A percentile compares a stretch with the other conserved stretches of the same genome.
Conservation (phyloP, 2,329 filamentous ascomycete species). For the Pseudocercospora eumusae region DNA sequence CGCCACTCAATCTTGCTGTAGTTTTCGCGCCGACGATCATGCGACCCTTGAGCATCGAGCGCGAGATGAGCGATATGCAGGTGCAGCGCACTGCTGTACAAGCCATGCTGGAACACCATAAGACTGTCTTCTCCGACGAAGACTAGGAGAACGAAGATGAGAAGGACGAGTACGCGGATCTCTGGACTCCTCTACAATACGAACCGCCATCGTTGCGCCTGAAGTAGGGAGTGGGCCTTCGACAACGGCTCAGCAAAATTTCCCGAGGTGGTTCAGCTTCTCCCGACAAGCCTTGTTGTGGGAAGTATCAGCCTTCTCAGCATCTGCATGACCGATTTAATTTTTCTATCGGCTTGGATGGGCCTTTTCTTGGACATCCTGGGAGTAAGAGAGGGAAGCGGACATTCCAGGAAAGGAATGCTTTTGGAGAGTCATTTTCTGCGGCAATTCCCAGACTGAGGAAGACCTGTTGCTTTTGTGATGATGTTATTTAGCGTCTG, state of each 20-base stretch:
- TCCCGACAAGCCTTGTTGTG: neutral
- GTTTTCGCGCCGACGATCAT: constrained; percentile 98
- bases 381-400: neutral
- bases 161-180: constrained; percentile 1
- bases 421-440: neutral
- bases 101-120: constrained; percentile 87
- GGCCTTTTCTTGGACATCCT: neutral
- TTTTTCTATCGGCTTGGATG: neutral
- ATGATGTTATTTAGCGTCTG: constrained; percentile 9
- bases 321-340: neutral
- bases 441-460: neutral
- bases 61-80: constrained; percentile 95
- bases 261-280: constrained; percentile 2
- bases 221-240: neutral
- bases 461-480: constrained; percentile 3
- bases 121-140: constrained; percentile 66
- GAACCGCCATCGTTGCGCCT: neutral
- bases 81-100: constrained; percentile 89
- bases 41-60: constrained; percentile 83
- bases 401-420: neutral
- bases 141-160: constrained; percentile 20
- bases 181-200: neutral
- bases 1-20: constrained; percentile 89
- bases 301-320: constrained; percentile 10
- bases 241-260: neutral